A percentile compares a stretch with the other conserved stretches of the same genome.
These are phyloP conservation scores for Crassisporium funariophilum DNA, from an alignment of 768 basidiomycete genomes.

Conservation along the genomic window DNA sequence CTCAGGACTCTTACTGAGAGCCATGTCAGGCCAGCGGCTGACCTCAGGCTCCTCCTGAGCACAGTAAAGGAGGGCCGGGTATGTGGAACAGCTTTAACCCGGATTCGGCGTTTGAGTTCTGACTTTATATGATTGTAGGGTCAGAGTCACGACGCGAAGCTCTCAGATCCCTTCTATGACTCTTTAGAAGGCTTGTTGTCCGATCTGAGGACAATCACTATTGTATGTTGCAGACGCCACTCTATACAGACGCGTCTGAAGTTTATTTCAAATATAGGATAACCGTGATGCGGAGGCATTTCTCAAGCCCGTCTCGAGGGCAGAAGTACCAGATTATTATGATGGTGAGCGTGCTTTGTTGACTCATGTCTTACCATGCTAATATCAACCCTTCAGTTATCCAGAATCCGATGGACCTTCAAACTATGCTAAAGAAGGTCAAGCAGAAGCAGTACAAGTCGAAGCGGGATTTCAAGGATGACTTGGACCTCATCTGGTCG, in stretches of 20 bases:
- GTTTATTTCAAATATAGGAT: slow-evolving; percentile 49
- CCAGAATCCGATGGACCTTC: slow-evolving; percentile 92
- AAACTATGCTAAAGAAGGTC: slow-evolving; percentile 91
- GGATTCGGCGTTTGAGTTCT: slow-evolving; percentile 15
- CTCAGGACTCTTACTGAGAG: slow-evolving; percentile 83
- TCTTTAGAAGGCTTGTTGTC: slow-evolving; percentile 85
- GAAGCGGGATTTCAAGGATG: slow-evolving; percentile 91
- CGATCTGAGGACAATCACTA: slow-evolving; percentile 80
- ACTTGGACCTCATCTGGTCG: slow-evolving; percentile 95
- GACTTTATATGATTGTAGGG: slow-evolving; percentile 26
- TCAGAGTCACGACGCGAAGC: slow-evolving; percentile 63
- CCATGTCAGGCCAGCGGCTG: slow-evolving; percentile 67
- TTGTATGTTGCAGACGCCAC: slow-evolving; percentile 45
- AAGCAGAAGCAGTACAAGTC: slow-evolving; percentile 91
- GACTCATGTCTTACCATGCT: slow-evolving; percentile 1
- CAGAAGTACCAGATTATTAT: slow-evolving; percentile 93
- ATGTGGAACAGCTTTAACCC: slow-evolving; percentile 37
- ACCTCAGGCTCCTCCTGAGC: slow-evolving; percentile 80
- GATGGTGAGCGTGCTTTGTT: slow-evolving; percentile 58
- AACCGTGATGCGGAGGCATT: slow-evolving; percentile 94
- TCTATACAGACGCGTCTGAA: slow-evolving; percentile 25
- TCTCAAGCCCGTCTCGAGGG: slow-evolving; percentile 87
- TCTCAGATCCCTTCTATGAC: slow-evolving; percentile 90
- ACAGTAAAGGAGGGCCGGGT: slow-evolving; percentile 90
- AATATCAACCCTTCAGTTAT: slow-evolving; percentile 62